Conservation (phyloP, 495 filamentous ascomycete species). For the Usnea hakonensis region DNA sequence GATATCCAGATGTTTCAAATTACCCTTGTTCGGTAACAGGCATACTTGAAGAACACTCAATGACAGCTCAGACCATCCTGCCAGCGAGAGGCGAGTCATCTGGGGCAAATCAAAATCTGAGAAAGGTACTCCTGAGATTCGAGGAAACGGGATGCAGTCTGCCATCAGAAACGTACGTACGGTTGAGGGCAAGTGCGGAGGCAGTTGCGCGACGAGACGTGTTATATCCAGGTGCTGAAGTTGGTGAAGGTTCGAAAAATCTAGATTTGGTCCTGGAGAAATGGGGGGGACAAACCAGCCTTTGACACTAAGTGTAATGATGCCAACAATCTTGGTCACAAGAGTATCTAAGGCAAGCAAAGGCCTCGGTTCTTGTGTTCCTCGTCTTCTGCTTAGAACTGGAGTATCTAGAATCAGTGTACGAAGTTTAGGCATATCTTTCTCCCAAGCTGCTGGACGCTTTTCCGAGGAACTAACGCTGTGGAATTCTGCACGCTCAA, state of each 20-base stretch:
- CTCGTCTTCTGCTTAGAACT: not conserved
- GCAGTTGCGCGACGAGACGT: not conserved
- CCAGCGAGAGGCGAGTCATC: not conserved
- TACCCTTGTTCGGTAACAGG: constrained; percentile 1
- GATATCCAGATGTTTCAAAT: constrained; percentile 7
- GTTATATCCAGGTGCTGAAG: constrained; percentile 13
- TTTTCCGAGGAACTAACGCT: constrained; percentile 11
- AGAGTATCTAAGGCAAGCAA: not conserved
- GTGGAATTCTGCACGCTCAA: constrained; percentile 38
- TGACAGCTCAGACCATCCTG: not conserved
- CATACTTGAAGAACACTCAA: not conserved
- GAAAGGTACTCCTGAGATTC: not conserved
- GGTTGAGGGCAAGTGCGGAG: constrained; percentile 7
- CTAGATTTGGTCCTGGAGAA: not conserved
- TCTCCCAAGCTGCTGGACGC: not conserved
- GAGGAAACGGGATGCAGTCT: not conserved
- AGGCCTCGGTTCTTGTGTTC: no score
- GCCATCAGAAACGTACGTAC: not conserved
- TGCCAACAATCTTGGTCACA: not conserved
- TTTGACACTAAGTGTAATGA: not conserved
- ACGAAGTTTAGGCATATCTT: constrained; percentile 7
- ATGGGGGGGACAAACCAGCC: not conserved
- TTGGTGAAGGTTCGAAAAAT: not conserved
- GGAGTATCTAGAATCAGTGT: not conserved
- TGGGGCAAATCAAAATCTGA: not conserved